Evolutionary conservation across 1,284 basidiomycete genomes (phyloP).

Genomic region (Sphagnurus paluster): DNA sequence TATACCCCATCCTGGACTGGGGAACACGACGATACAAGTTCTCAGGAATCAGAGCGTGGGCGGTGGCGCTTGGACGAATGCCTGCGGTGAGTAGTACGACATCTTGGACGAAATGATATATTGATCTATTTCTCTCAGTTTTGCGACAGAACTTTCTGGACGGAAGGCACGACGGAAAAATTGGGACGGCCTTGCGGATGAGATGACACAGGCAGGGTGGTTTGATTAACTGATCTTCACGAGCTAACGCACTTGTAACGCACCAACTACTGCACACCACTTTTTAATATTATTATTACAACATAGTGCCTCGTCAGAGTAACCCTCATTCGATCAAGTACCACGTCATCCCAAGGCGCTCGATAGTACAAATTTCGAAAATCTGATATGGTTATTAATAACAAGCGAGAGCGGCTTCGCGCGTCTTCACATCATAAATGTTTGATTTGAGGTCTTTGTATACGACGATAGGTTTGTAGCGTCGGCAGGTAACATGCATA

Average conservation of each 20-base stretch:
- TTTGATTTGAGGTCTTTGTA: no score
- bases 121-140: slow-evolving; percentile 38
- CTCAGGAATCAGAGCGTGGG: slow-evolving; percentile 43
- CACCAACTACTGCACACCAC: no score
- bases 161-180: slow-evolving; percentile 58
- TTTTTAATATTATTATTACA: no score
- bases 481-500: no score
- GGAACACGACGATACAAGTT: slow-evolving; percentile 31
- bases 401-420: no score
- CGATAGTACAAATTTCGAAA: no score
- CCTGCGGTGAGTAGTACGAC: slow-evolving; percentile 47
- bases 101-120: neutral
- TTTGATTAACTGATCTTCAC: slow-evolving; percentile 41
- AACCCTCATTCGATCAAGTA: no score
- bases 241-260: neutral
- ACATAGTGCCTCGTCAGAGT: no score
- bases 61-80: slow-evolving; percentile 78
- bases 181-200: slow-evolving; percentile 69
- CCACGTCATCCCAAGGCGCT: no score
- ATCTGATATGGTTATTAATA: no score
- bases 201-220: slow-evolving; percentile 73
- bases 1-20: slow-evolving; percentile 60
- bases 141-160: slow-evolving; percentile 76
- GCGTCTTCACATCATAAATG: no score
- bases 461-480: no score